Evolutionary conservation across 1,139 yeast species (phyloP), one percentile per base, ranked within the genome.

Genomic region (Blastobotrys persicus): DNA sequence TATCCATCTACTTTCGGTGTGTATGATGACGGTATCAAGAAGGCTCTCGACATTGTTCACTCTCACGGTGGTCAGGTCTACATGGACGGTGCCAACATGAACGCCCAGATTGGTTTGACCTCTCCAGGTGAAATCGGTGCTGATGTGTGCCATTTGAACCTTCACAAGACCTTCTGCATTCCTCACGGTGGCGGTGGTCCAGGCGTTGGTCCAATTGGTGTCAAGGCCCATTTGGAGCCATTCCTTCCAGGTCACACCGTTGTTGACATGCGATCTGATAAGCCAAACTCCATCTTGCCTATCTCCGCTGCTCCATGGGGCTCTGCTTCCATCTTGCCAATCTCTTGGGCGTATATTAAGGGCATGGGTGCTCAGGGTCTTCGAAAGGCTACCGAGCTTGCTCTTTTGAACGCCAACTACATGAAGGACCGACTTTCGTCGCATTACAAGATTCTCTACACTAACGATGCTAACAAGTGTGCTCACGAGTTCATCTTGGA

Each of bases 111-210:
- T 48, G 98, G 98, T 23, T 77, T 92, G 55, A 92, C 98, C 0
- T 87, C 96, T 11, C 98, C 98, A 13, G 98, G 98, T 52, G 97
- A 89, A 66, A 76, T 92, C 62, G 98, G 97, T 48, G 98, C 98
- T n/a, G 98, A 92, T 71, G 98, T 92, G 42, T 92, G 98, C 71
- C 98, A 92, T 66, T 78, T 92, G 73, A 92, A 92, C 68, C 77
- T 92, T 65, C 98, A 92, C 76, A 92, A 92, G 74, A 92, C 98
- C 1, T 92, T 92, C 75, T 92, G 98, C 45, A 89, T 92, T 65
- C 95, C 96, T 54, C 98, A 92, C 67, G 98, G 98, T 63, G 98
- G 98, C 64, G 98, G 98, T 67, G 98, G 98, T 45, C 98, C 98
- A 41, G 98, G 98, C 62, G 95, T 91, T 66, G 98, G 97, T 9